Evolutionary conservation across 139 green algal genomes (phyloP).

Genomic region (Ostreobium quekettii): DNA sequence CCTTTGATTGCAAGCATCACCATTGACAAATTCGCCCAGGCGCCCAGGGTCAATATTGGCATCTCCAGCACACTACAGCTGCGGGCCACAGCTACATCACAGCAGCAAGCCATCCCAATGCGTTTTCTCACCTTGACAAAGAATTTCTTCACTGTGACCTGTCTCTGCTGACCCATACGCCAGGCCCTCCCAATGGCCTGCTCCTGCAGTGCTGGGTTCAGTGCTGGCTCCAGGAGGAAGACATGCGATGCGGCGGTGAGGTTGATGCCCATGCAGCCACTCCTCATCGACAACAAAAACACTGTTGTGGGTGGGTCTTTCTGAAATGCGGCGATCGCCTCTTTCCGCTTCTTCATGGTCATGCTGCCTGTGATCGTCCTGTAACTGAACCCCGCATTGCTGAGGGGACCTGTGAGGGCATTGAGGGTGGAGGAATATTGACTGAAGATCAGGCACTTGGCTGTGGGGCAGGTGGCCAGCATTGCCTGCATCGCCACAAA

Average conservation of each 20-base stretch:
- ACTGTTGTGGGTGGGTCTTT: slow-evolving; percentile 56
- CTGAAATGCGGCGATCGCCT: slow-evolving; percentile 56
- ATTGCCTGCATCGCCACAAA: slow-evolving; percentile 52
- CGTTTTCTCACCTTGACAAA: slow-evolving; percentile 52
- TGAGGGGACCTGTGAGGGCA: slow-evolving; percentile 45
- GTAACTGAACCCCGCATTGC: slow-evolving; percentile 41
- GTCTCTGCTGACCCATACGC: slow-evolving; percentile 66
- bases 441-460: slow-evolving; percentile 69
- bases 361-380: slow-evolving; percentile 47
- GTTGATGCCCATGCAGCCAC: slow-evolving; percentile 49
- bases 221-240: slow-evolving; percentile 62
- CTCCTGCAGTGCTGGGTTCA: slow-evolving; percentile 75
- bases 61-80: no score
- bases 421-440: slow-evolving; percentile 55
- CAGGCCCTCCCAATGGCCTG: slow-evolving; percentile 63
- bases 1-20: no score
- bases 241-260: slow-evolving; percentile 59
- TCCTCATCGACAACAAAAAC: slow-evolving; percentile 62
- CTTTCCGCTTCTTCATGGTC: slow-evolving; percentile 43
- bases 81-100: no score
- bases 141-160: slow-evolving; percentile 53
- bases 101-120: no score
- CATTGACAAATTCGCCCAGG: no score
- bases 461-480: slow-evolving; percentile 36
- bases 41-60: no score